Evolutionary conservation across 352 stramenopile genomes (phyloP).

Genomic region (Globisporangium alternatum): DNA sequence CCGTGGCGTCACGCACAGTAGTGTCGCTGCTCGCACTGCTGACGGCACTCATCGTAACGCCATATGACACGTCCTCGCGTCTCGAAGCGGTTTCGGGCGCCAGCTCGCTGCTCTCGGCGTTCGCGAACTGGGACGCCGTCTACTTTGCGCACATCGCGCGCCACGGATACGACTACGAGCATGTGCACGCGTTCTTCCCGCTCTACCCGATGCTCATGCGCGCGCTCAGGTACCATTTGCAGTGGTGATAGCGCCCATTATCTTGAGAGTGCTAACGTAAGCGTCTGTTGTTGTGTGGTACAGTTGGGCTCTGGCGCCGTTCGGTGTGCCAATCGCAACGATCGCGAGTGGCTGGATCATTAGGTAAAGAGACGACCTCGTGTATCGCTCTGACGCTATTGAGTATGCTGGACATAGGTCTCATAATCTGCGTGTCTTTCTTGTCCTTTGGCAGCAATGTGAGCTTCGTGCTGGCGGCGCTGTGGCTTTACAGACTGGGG

Average conservation of each 20-base stretch:
- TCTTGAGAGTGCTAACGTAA: no score
- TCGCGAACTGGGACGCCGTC: conserved; percentile 86
- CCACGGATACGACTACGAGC: conserved; percentile 82
- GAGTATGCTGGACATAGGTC: background rate
- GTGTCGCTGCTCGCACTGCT: conserved; percentile 45
- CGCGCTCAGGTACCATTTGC: conserved; percentile 16
- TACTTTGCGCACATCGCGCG: conserved; percentile 75
- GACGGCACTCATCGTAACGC: conserved; percentile 46
- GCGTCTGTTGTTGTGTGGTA: background rate
- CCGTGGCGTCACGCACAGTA: conserved; percentile 37
- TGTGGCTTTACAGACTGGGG: conserved; percentile 71
- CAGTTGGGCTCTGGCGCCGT: conserved; percentile 21
- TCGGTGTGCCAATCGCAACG: conserved; percentile 19
- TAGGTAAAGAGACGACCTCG: conserved; percentile 20
- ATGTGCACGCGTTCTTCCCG: conserved; percentile 84
- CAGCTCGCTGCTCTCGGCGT: conserved; percentile 29
- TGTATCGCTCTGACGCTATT: no score
- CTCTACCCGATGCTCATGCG: conserved; percentile 65
- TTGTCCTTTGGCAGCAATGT: conserved; percentile 39
- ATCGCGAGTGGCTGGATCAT: conserved; percentile 54
- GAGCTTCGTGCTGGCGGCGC: conserved; percentile 64
- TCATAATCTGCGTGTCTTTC: background rate
- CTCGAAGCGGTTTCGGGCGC: conserved; percentile 16
- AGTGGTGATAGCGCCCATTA: background rate
- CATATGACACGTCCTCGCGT: conserved; percentile 70